phyloP scores from a whole-genome alignment of 192 early-diverging fungal species.

The Coemansia sp. region DNA sequence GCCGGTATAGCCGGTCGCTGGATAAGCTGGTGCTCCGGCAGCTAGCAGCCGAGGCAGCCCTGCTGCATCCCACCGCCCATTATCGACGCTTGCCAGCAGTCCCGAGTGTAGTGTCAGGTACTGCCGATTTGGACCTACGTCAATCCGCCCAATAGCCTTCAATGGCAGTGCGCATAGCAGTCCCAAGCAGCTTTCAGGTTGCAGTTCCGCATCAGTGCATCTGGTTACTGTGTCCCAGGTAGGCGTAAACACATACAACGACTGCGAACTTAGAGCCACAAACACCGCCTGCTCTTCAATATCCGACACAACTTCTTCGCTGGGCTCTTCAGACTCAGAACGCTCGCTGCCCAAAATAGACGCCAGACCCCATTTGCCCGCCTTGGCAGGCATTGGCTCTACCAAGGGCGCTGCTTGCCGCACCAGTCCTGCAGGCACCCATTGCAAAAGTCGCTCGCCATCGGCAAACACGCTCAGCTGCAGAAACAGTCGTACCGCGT shows the following conservation, averaged over 20 bases:
- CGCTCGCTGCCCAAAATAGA: slow-evolving; percentile 25
- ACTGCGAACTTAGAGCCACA: slow-evolving; percentile 47
- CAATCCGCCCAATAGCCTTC: slow-evolving; percentile 41
- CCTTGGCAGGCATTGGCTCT: no score
- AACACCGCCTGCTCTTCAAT: slow-evolving; percentile 43
- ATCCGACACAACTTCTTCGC: slow-evolving; percentile 14
- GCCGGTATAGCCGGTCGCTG: background rate
- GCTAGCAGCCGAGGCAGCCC: slow-evolving; percentile 12
- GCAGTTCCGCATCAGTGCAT: slow-evolving; percentile 34
- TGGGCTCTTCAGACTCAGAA: slow-evolving; percentile 10
- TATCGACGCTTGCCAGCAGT: slow-evolving; percentile 12
- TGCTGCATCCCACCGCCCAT: slow-evolving; percentile 1
- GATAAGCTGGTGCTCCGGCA: slow-evolving; percentile 11
- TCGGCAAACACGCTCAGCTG: slow-evolving; percentile 47
- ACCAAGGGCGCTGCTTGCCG: slow-evolving; percentile 27
- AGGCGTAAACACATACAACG: slow-evolving; percentile 43
- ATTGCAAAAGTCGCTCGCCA: slow-evolving; percentile 43
- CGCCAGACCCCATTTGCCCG: slow-evolving; percentile 35
- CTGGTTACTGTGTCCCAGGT: slow-evolving; percentile 21
- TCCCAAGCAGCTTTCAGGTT: slow-evolving; percentile 37
- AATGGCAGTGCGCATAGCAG: slow-evolving; percentile 39
- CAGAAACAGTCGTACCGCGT: slow-evolving; percentile 42
- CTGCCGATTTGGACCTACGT: slow-evolving; percentile 53
- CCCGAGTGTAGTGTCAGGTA: slow-evolving; percentile 47
- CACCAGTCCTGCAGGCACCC: slow-evolving; percentile 46